Evolutionary conservation across 768 basidiomycete genomes (phyloP).

Genomic region (Calvatia gigantea): DNA sequence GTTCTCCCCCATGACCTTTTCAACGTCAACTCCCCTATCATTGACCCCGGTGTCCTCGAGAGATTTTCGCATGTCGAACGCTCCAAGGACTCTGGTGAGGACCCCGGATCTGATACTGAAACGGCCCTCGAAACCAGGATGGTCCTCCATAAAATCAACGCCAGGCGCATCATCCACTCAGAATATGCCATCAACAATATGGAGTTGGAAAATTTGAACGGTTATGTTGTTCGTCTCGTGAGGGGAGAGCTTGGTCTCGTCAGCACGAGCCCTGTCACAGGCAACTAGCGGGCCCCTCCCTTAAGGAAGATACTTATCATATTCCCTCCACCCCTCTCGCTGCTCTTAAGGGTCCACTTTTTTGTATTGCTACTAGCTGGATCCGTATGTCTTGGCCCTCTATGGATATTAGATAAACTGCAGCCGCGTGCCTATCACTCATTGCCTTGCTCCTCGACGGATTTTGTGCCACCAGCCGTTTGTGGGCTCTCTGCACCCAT

Average conservation of each 20-base stretch:
- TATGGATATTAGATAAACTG: neutral
- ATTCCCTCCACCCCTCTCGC: neutral
- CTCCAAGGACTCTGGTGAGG: constrained; percentile 18
- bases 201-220: constrained; percentile 59
- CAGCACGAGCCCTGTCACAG: constrained; percentile 10
- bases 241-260: constrained; percentile 54
- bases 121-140: constrained; percentile 40
- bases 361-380: constrained; percentile 7
- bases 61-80: constrained; percentile 22
- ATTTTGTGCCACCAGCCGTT: too few species aligned
- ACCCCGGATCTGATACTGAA: constrained; percentile 31
- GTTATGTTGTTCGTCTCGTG: constrained; percentile 54
- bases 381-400: neutral
- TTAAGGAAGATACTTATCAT: neutral
- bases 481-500: too few species aligned
- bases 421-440: constrained; percentile 1
- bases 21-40: constrained; percentile 47
- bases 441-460: constrained; percentile 1
- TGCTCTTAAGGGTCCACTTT: too few species aligned
- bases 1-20: constrained; percentile 38
- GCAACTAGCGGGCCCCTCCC: neutral
- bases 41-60: constrained; percentile 41
- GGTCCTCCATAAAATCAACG: constrained; percentile 67
- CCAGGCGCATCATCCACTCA: constrained; percentile 61
- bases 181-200: constrained; percentile 69